phyloP scores from a whole-genome alignment of 2,329 filamentous ascomycete genomes.

The Pyricularia pennisetigena region DNA sequence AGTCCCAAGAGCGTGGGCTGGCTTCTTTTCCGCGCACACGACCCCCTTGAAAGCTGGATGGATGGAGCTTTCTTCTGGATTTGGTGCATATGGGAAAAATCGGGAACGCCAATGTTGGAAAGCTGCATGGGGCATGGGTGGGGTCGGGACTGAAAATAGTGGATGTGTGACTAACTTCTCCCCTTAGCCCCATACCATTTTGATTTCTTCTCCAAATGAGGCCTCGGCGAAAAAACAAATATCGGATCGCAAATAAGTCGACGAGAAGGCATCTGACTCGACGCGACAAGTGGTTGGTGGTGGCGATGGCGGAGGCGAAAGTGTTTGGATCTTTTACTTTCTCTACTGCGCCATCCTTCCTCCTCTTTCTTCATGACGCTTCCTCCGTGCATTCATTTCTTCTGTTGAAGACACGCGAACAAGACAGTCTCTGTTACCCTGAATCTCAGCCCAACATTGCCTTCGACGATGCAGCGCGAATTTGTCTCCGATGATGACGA shows the following conservation, averaged over 20 bases:
- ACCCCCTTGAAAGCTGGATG: not conserved
- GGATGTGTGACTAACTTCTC: not conserved
- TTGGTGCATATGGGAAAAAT: not conserved
- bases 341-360: not conserved
- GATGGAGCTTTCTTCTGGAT: not conserved
- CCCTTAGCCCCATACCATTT: not conserved
- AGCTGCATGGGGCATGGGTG: conserved; percentile 1
- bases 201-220: not conserved
- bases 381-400: not conserved
- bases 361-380: not conserved
- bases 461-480: not conserved
- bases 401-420: not conserved
- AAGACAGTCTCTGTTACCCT: not conserved
- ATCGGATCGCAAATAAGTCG: not conserved
- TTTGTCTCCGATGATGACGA: not conserved
- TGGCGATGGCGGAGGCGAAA: not conserved
- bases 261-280: not conserved
- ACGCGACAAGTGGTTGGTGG: not conserved
- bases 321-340: not conserved
- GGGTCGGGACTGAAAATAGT: not conserved
- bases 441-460: not conserved
- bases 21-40: not conserved
- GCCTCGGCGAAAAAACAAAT: not conserved
- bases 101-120: not conserved
- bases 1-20: not conserved